A percentile compares a stretch with the other conserved stretches of the same genome.
Evolutionary conservation across 352 stramenopile species (phyloP).

Genomic region (Lagenidium giganteum): DNA sequence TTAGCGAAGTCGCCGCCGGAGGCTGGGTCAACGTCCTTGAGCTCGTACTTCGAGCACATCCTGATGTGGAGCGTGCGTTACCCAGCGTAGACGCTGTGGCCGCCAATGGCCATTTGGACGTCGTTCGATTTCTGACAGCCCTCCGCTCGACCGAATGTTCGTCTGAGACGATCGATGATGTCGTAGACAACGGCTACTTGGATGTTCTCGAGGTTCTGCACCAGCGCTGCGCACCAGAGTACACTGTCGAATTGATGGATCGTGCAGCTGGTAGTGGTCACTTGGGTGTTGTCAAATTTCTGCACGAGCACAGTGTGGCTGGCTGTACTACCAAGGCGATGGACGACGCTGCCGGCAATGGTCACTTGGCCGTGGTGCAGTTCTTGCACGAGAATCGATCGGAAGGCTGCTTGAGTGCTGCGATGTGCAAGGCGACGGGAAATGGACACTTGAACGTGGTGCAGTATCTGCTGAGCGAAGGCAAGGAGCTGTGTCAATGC

Average conservation of each 20-base stretch:
- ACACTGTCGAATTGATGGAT: too few species aligned
- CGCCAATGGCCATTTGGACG: too few species aligned
- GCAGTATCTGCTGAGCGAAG: slow-evolving; percentile 9
- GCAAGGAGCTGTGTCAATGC: too few species aligned
- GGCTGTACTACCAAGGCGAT: slow-evolving; percentile 30
- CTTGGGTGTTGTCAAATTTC: slow-evolving; percentile 7
- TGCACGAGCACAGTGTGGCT: slow-evolving; percentile 4
- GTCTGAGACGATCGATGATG: too few species aligned
- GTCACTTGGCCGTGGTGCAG: slow-evolving; percentile 25
- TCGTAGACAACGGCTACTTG: slow-evolving; percentile 42
- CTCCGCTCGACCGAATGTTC: too few species aligned
- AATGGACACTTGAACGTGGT: slow-evolving; percentile 22
- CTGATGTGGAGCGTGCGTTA: too few species aligned
- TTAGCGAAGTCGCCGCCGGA: too few species aligned
- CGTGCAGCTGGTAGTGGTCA: not conserved
- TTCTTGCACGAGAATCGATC: slow-evolving; percentile 25
- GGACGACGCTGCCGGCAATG: slow-evolving; percentile 26
- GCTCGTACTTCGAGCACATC: too few species aligned
- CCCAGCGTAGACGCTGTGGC: too few species aligned
- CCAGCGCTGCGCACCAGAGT: slow-evolving; percentile 21
- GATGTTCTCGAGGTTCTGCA: slow-evolving; percentile 39
- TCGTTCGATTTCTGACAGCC: too few species aligned
- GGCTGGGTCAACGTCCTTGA: too few species aligned
- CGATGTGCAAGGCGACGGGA: slow-evolving; percentile 27
- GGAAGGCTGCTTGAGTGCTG: slow-evolving; percentile 24